phyloP scores from a whole-genome alignment of 1,284 basidiomycete species.

The Austropuccinia psidii region DNA sequence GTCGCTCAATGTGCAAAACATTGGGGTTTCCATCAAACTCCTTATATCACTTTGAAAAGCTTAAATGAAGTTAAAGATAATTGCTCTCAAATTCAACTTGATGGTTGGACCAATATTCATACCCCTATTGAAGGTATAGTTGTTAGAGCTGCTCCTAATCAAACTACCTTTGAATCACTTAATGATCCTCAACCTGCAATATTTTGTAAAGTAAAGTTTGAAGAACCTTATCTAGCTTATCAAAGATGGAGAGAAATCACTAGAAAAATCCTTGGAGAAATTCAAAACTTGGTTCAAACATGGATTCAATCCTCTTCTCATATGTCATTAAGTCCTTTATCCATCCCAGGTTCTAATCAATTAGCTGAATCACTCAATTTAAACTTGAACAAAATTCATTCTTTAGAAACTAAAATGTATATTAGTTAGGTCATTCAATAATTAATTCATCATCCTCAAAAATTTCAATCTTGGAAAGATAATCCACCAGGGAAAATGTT shows the following conservation, averaged over 20 bases:
- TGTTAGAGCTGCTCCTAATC: slow-evolving; percentile 51
- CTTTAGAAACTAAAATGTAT: slow-evolving; percentile 13
- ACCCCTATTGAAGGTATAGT: slow-evolving; percentile 93
- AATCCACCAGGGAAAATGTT: no score
- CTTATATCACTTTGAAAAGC: slow-evolving; percentile 57
- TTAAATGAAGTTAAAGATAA: slow-evolving; percentile 59
- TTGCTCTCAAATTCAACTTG: slow-evolving; percentile 50
- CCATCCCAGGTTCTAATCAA: background rate
- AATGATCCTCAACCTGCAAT: slow-evolving; percentile 54
- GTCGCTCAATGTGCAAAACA: slow-evolving; percentile 74
- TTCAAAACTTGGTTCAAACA: no score
- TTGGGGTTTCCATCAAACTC: slow-evolving; percentile 86
- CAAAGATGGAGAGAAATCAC: slow-evolving; percentile 96
- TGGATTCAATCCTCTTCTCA: no score
- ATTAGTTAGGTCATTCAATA: slow-evolving; percentile 10
- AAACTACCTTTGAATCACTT: slow-evolving; percentile 39
- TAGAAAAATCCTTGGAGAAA: slow-evolving; percentile 51
- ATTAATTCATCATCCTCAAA: no score
- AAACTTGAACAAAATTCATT: slow-evolving; percentile 22
- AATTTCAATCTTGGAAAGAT: no score
- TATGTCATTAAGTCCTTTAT: no score
- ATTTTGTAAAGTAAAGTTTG: slow-evolving; percentile 99
- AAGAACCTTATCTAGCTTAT: slow-evolving; percentile 98
- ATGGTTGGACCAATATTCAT: slow-evolving; percentile 64
- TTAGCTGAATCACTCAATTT: slow-evolving; percentile 1